These are phyloP conservation scores for Tulasnella sp. DNA, from an alignment of 768 basidiomycete genomes.

Conservation along the genomic window DNA sequence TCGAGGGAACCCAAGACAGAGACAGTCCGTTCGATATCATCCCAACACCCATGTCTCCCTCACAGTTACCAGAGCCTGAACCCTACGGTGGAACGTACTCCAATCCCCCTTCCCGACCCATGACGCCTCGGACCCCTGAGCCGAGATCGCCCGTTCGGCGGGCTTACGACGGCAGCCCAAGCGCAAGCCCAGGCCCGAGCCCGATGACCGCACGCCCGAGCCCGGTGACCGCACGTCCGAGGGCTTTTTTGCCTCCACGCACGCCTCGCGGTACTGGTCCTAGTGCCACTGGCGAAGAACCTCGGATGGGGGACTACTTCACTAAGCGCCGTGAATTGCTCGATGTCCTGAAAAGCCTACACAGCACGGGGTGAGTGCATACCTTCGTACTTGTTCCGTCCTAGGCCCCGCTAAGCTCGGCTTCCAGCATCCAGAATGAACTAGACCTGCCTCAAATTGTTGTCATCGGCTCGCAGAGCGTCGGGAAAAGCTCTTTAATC, in stretches of 20 bases:
- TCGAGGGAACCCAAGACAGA: not conserved
- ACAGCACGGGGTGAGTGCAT: constrained; percentile 19
- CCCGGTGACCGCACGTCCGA: not conserved
- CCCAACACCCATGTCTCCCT: not conserved
- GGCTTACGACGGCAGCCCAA: too few relatives aligned
- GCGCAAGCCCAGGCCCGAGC: not conserved
- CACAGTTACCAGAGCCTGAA: not conserved
- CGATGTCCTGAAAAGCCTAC: constrained; percentile 17
- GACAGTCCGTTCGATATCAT: not conserved
- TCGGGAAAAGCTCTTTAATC: constrained; percentile 73
- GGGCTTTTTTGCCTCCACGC: not conserved
- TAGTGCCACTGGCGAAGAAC: not conserved
- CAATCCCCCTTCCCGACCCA: not conserved
- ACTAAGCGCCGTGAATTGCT: constrained; percentile 22
- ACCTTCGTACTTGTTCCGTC: too few relatives aligned
- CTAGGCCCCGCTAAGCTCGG: not conserved
- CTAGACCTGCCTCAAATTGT: constrained; percentile 71
- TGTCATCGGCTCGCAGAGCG: constrained; percentile 68
- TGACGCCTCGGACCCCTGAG: too few relatives aligned
- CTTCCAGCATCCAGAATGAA: constrained; percentile 39
- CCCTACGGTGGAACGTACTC: not conserved
- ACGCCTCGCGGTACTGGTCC: not conserved
- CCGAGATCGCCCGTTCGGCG: too few relatives aligned
- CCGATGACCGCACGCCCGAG: not conserved
- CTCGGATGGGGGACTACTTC: constrained; percentile 1